Base-by-base conservation (phyloP, 2,329 filamentous ascomycete species). In the Paecilomyces niveus region DNA sequence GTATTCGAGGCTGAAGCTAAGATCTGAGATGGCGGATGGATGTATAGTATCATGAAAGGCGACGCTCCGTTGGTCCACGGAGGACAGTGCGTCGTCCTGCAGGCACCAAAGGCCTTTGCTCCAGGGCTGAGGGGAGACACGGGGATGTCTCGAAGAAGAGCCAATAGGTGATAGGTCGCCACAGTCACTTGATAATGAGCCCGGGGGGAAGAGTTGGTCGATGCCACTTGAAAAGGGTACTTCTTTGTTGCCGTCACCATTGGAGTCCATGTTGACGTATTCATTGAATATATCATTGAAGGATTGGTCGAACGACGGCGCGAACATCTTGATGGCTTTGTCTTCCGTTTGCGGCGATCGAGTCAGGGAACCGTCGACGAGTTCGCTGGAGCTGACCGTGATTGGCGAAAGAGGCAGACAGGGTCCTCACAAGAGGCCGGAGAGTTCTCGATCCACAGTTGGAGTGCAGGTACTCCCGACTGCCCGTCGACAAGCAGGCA, bases 251-350 rank as follows among this genome's bases (percentile, higher is more conserved):
- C 73, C 73, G 61, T 78, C 76, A 64, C 76, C 76, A 57, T 77
- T 77, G 64, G 80, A 75, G 60, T 85, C 83, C 72, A 82, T 80
- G 64, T 84, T 80, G 70, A 86, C 78, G 69, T 84, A 86, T 70
- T 85, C 80, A 67, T 85, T 83, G 76, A 88, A 86, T 72, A 87
- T 78, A 70, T 83, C 81, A 72, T 82, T 81, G 72, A 80, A 80
- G 60, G 83, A 77, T 68, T 85, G 83, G 61, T 80, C 74, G 55
- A 73, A 74, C 57, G 67, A 67, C 63, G 76, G 73, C 60, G 73
- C 73, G 64, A 81, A 78, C 75, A 80, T 80, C 58, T 81, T 78
- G 66, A 74, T 71, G 60, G 76, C 76, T 79, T 81, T 83, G 74
- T 81, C 76, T 69, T 73, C 71, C 63, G 78, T 74, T 74, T 71